Evolutionary conservation across 345 rosid genomes (phyloP), one percentile per base, ranked within the genome.

Genomic region (Eucalyptus leucophloia): DNA sequence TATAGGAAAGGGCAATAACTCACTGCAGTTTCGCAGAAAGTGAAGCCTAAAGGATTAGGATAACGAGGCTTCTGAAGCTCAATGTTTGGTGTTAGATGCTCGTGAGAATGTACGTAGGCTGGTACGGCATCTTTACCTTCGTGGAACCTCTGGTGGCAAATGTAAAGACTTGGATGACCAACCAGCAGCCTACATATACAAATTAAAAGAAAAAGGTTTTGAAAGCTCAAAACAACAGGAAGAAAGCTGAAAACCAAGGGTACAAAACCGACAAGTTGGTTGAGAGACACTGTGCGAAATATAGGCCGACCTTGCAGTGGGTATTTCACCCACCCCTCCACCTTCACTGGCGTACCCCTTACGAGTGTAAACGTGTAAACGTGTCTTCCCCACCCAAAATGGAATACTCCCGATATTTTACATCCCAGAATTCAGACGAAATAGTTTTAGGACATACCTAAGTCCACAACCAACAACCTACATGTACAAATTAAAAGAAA

Each of bases 361-460:
- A 50, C 1, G 3, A 17, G 7, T n/a, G n/a, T n/a, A n/a, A n/a
- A n/a, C n/a, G 7, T 51, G 51, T 49, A 49, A 49, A 49, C 18
- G 18, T 49, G 21, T 51, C 19, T 51, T 51, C 7, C 19, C 8
- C 54, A 51, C 21, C 21, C 21, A 51, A 15, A 51, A 7, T 1
- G 19, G 8, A 51, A 51, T 51, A 17, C 21, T 51, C 21, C 21
- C 3, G 2, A 51, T 51, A 2, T 51, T 51, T 51, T 51, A 17
- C 8, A 0, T 50, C 7, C 21, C 4, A 47, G 5, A 47, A 47
- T 12, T 12, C 2, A 47, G 2, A 47, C 49, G 5, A 47, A 47
- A 47, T 12, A 47, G 49, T 47, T 11, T 47, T 12, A 12, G 49
- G 4, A 47, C 14, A 49, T 12, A 49, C 5, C 4, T 15, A 49